phyloP scores from a whole-genome alignment of 2,329 filamentous ascomycete species.

The Alternaria infectoria region DNA sequence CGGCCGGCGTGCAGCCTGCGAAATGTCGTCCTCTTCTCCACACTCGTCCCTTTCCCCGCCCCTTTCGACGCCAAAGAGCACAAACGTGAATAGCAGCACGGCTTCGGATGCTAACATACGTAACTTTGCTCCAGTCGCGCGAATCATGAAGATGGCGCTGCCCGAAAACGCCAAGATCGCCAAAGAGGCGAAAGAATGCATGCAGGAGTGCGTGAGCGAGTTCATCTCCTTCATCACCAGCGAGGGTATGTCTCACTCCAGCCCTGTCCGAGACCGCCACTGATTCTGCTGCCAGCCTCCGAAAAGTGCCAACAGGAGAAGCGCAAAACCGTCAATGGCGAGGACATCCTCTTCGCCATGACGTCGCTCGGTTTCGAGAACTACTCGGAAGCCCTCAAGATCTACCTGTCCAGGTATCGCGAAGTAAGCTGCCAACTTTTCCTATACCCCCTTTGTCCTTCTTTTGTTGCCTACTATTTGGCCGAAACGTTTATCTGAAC shows the following conservation, averaged over 20 bases:
- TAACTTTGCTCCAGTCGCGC: constrained; percentile 93
- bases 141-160: constrained; percentile 98
- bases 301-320: constrained; percentile 99
- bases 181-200: constrained; percentile 99
- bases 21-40: constrained; percentile 55
- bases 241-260: constrained; percentile 72
- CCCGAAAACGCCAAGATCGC: constrained; percentile 99
- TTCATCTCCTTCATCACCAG: constrained; percentile 99
- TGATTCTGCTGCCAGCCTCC: constrained; percentile 67
- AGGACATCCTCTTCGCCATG: constrained; percentile 99
- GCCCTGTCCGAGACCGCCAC: not conserved
- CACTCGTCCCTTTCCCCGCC: constrained; percentile 46
- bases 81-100: constrained; percentile 38
- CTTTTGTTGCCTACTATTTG: constrained; percentile 47
- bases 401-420: constrained; percentile 95
- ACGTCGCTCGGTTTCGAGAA: constrained; percentile 98
- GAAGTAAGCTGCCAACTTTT: constrained; percentile 73
- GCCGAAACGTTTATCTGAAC: constrained; percentile 56
- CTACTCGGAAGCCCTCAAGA: constrained; percentile 96
- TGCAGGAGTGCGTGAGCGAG: constrained; percentile 99
- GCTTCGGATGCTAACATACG: constrained; percentile 87
- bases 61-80: constrained; percentile 32
- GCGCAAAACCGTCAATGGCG: constrained; percentile 97
- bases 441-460: constrained; percentile 30
- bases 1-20: constrained; percentile 49